phyloP scores from a whole-genome alignment of 208 protist genomes.

The Trypanosoma platydactyli region DNA sequence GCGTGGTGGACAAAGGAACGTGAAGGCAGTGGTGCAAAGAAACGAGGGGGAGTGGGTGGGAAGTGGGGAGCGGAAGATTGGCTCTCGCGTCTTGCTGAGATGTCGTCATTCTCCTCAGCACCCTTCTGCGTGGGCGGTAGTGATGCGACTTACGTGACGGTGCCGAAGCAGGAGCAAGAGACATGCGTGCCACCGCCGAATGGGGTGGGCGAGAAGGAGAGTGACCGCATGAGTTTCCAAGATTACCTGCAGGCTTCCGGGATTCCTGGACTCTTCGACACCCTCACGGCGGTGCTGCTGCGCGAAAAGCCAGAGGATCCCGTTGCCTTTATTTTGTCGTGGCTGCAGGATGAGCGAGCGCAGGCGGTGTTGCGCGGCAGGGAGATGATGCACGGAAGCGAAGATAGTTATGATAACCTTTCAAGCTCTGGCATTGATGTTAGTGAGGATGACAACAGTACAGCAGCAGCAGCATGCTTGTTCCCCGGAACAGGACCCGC shows the following conservation, averaged over 20 bases:
- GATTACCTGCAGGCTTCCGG: conserved; percentile 32
- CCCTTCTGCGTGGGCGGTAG: background rate
- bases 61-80: background rate
- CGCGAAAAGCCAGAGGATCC: conserved; percentile 49
- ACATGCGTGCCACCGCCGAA: too few relatives aligned
- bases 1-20: too few relatives aligned
- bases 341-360: conserved; percentile 42
- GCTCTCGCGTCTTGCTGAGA: background rate
- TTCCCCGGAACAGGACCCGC: background rate
- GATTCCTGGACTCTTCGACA: conserved; percentile 59
- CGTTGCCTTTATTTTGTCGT: conserved; percentile 54
- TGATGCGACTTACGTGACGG: background rate
- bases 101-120: background rate
- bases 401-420: background rate
- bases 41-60: background rate
- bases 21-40: background rate
- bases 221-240: background rate
- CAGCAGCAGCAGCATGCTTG: background rate
- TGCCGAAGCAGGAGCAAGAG: background rate
- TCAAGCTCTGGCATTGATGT: background rate
- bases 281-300: conserved; percentile 49
- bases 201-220: too few relatives aligned
- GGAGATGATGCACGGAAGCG: background rate
- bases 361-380: background rate
- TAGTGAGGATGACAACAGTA: background rate